phyloP scores from a whole-genome alignment of 225 moss, liverwort and hornwort species.

The Pseudisothecium myosuroides region DNA sequence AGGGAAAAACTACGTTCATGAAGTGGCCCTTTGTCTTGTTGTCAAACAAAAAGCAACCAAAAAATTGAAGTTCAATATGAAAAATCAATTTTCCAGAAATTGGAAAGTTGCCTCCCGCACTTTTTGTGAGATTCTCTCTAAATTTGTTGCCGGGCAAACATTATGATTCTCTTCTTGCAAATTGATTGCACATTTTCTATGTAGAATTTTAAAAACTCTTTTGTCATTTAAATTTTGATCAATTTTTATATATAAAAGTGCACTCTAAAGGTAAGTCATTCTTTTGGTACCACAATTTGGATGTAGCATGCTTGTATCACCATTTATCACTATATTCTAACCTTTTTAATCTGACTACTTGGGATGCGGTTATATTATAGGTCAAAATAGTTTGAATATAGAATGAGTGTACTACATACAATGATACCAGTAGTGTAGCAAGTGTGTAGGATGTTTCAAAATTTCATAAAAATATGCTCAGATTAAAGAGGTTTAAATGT shows the following conservation, averaged over 20 bases:
- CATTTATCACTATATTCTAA: not conserved
- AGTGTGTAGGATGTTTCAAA: not conserved
- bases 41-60: not conserved
- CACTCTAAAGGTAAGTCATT: accelerated
- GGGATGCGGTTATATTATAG: accelerated
- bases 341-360: accelerated
- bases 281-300: not conserved
- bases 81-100: accelerated
- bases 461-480: not conserved
- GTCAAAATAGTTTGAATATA: not conserved
- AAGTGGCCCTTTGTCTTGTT: not conserved
- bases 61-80: not conserved
- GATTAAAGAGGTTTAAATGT: too few relatives aligned
- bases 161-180: accelerated
- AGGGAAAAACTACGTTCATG: not conserved
- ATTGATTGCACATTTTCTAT: not conserved
- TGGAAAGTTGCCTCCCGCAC: accelerated
- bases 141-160: not conserved
- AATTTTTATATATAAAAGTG: not conserved
- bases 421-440: not conserved
- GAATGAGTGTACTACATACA: accelerated
- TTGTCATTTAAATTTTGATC: accelerated
- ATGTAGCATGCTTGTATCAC: accelerated
- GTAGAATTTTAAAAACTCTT: not conserved
- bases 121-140: accelerated